phyloP scores from a whole-genome alignment of 2,329 filamentous ascomycete genomes.

The Leptographium flavum region DNA sequence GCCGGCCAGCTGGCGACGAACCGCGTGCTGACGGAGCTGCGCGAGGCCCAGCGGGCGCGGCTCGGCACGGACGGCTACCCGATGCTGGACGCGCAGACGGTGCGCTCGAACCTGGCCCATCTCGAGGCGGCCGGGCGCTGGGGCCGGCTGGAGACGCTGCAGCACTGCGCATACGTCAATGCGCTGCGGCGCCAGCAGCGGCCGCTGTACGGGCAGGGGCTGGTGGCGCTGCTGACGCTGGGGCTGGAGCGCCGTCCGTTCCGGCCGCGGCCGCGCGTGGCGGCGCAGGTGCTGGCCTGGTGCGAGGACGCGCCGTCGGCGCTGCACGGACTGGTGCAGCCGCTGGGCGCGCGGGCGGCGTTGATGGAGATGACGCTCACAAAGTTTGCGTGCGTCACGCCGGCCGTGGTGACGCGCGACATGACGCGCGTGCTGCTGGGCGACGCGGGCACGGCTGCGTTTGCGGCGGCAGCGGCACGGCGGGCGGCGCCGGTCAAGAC shows the following conservation, averaged over 20 bases:
- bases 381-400: slow-evolving; percentile 86
- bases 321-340: slow-evolving; percentile 56
- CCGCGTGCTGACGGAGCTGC: slow-evolving; percentile 51
- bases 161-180: slow-evolving; percentile 69
- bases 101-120: slow-evolving; percentile 55
- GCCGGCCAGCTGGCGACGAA: slow-evolving; percentile 57
- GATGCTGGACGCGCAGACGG: slow-evolving; percentile 48
- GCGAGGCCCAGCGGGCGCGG: slow-evolving; percentile 53
- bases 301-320: slow-evolving; percentile 54
- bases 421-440: slow-evolving; percentile 56
- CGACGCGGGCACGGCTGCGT: slow-evolving; percentile 37
- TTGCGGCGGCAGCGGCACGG: slow-evolving; percentile 41
- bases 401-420: slow-evolving; percentile 71
- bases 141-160: slow-evolving; percentile 62
- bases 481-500: slow-evolving; percentile 41
- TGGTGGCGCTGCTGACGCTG: slow-evolving; percentile 63
- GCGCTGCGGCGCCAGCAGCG: slow-evolving; percentile 64
- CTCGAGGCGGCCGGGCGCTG: slow-evolving; percentile 58
- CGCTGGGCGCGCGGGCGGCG: slow-evolving; percentile 57
- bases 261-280: slow-evolving; percentile 44
- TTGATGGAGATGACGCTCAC: slow-evolving; percentile 61
- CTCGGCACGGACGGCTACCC: slow-evolving; percentile 41
- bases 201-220: slow-evolving; percentile 65
- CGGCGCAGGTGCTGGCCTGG: slow-evolving; percentile 56
- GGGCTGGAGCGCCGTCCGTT: slow-evolving; percentile 44